Percentiles rank a stretch among this genome's conserved stretches.
Evolutionary conservation across 2,329 filamentous ascomycete species (phyloP).

Genomic region (Fusarium vanettenii): DNA sequence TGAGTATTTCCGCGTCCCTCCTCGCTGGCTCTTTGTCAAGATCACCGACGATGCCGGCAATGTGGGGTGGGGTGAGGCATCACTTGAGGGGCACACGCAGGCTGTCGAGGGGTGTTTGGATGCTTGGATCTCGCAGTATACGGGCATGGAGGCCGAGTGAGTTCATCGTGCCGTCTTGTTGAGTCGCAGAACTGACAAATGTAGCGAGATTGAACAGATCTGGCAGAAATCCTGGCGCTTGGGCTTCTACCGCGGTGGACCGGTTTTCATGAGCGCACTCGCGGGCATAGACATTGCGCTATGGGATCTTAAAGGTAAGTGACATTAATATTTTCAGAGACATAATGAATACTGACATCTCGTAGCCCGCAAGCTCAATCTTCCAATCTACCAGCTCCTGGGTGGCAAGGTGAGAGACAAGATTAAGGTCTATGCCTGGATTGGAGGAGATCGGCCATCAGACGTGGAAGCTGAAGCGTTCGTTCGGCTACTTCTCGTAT

Average conservation of each 20-base stretch:
- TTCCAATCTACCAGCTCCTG: slow-evolving; percentile 79
- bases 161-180: neutral
- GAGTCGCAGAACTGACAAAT: neutral
- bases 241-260: slow-evolving; percentile 81
- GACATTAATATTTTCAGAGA: no score
- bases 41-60: slow-evolving; percentile 74
- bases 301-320: slow-evolving; percentile 82
- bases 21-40: slow-evolving; percentile 83
- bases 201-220: slow-evolving; percentile 81
- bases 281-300: slow-evolving; percentile 83
- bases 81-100: slow-evolving; percentile 78
- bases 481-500: slow-evolving; percentile 33
- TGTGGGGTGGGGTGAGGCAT: slow-evolving; percentile 80
- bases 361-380: slow-evolving; percentile 60
- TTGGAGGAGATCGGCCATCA: slow-evolving; percentile 77
- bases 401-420: slow-evolving; percentile 79
- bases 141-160: slow-evolving; percentile 78
- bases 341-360: neutral
- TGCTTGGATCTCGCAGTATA: slow-evolving; percentile 70
- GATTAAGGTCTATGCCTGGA: slow-evolving; percentile 81
- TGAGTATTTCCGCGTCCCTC: slow-evolving; percentile 80
- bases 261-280: slow-evolving; percentile 83
- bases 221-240: slow-evolving; percentile 80
- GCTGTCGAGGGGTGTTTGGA: slow-evolving; percentile 80
- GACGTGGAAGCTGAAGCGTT: slow-evolving; percentile 74